Base-by-base conservation (phyloP, 371 early-diverging fungal genomes). In the Smittium culicis region DNA sequence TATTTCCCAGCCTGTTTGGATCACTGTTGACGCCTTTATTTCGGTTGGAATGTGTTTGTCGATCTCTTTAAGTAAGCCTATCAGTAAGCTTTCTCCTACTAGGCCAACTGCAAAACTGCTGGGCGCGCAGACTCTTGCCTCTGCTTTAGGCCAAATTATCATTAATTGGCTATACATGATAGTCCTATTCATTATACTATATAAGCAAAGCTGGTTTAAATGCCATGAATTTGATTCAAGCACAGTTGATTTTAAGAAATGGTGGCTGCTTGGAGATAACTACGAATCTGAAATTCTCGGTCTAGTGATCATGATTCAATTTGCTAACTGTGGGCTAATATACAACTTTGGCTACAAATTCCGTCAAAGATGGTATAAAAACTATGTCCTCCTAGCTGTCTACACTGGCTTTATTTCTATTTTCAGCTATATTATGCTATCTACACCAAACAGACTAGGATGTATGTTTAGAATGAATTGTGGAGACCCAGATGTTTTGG, bases 191-290 rank as follows among this genome's bases (percentile, higher is more conserved):
- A 76, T 76, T 17, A 76, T 84, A 79, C 78, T 89, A 29, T 88
- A 82, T 79, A 74, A 72, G 27, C 80, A 88, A 69, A 72, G 72
- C 32, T 88, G 83, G 83, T 87, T 82, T 78, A 71, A 79, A 14
- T 89, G 90, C 77, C 77, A 86, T 68, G 85, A 88, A 73, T 87
- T 88, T 70, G 87, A 88, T 68, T 79, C 82, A 16, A 68, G 75
- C 24, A 58, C 79, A 34, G 77, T 77, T 33, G 84, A 89, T 70
- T 72, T 83, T 17, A 70, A 82, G 29, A 74, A 81, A 66, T 89
- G 90, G 90, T 89, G 86, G 86, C 76, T 88, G 62, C 78, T 89
- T 32, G 88, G 83, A 25, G 90, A 89, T 72, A 88, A 84, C 68
- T 89, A 81, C 68, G 90, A 89, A 73, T 78, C 83, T n/a, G 81